Percentiles rank a stretch among this genome's conserved stretches.
Evolutionary conservation across 2,329 filamentous ascomycete genomes (phyloP).

Genomic region (Exophiala dermatitidis): DNA sequence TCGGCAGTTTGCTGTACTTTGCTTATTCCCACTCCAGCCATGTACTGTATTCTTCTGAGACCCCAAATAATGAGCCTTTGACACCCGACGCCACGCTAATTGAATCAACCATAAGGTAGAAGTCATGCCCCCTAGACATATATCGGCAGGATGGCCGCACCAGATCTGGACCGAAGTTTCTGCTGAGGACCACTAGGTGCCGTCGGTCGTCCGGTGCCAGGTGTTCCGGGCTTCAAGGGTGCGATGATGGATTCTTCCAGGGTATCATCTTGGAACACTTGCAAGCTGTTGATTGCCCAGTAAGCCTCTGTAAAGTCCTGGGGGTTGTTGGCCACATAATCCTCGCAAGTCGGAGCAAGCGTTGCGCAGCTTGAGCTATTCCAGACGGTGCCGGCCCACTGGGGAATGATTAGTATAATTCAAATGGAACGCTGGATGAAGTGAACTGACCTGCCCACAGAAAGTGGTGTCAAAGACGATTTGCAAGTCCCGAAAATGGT

Average conservation of each 20-base stretch:
- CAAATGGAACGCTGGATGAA: background rate
- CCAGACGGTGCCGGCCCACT: conserved; percentile 23
- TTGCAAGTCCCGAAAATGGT: conserved; percentile 38
- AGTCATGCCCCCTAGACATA: conserved; percentile 6
- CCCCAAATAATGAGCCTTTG: background rate
- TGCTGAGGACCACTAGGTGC: background rate
- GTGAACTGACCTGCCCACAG: conserved; percentile 38
- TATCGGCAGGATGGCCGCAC: conserved; percentile 5
- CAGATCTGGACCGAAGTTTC: conserved; percentile 3
- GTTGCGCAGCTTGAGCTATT: conserved; percentile 43
- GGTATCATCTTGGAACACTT: conserved; percentile 48
- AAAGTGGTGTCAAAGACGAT: conserved; percentile 50
- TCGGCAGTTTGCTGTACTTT: background rate
- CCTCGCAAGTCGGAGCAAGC: conserved; percentile 58
- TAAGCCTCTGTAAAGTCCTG: conserved; percentile 61
- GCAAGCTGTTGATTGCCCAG: conserved; percentile 66
- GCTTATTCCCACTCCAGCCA: background rate
- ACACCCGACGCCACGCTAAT: background rate
- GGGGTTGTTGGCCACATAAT: conserved; percentile 63
- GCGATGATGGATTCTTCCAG: conserved; percentile 2
- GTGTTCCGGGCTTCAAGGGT: background rate
- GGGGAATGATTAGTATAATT: background rate
- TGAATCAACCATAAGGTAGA: background rate
- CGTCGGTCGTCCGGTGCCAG: conserved; percentile 2
- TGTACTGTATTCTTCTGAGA: background rate